Evolutionary conservation across 371 early-diverging fungal genomes (phyloP).

Genomic region (Zopfochytrium polystomum): DNA sequence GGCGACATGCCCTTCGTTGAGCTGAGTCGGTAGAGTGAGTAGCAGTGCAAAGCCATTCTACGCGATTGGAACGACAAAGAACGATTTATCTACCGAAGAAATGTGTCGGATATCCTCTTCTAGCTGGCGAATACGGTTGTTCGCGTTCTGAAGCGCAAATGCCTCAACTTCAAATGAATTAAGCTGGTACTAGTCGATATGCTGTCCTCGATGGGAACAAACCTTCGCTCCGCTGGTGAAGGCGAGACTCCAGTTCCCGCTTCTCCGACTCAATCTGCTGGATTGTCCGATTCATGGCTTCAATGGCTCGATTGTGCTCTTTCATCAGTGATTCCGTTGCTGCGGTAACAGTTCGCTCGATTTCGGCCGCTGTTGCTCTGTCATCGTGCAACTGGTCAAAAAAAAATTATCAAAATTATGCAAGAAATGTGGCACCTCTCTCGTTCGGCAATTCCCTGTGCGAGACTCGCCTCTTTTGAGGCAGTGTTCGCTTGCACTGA

Average conservation of each 20-base stretch:
- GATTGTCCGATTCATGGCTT: background rate
- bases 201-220: too few relatives aligned
- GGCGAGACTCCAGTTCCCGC: background rate
- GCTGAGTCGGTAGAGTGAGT: background rate
- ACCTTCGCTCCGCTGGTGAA: constrained; percentile 3
- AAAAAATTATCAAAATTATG: background rate
- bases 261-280: background rate
- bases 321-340: background rate
- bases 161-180: background rate
- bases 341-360: background rate
- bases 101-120: constrained; percentile 16
- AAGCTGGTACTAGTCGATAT: too few relatives aligned
- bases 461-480: background rate
- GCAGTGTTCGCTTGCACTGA: constrained; percentile 9
- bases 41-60: background rate
- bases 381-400: background rate
- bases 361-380: background rate
- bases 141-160: constrained; percentile 3
- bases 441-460: background rate
- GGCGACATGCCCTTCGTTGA: constrained; percentile 7
- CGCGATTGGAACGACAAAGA: background rate
- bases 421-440: constrained; percentile 1
- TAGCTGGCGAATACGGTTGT: constrained; percentile 10
- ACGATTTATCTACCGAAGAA: background rate
- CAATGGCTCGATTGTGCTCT: constrained; percentile 6